phyloP scores from a whole-genome alignment of 2,329 filamentous ascomycete genomes.

The Colletotrichum sp. region DNA sequence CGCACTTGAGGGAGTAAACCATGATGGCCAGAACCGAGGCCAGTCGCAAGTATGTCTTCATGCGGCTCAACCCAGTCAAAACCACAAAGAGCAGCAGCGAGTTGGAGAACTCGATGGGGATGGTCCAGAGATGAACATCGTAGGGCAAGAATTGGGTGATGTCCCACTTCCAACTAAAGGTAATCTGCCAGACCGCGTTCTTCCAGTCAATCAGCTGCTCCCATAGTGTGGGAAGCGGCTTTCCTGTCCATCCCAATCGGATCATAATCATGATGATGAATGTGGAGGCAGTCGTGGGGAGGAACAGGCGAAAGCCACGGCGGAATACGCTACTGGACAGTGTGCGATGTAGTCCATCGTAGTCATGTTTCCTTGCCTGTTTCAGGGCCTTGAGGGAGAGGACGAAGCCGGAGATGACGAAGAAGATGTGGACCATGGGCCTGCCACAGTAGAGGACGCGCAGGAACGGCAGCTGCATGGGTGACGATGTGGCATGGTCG shows the following conservation, averaged over 20 bases:
- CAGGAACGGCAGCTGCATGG: slow-evolving; percentile 48
- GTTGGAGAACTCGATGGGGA: slow-evolving; percentile 51
- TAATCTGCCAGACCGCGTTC: slow-evolving; percentile 26
- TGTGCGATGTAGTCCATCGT: slow-evolving; percentile 38
- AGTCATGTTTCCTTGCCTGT: slow-evolving; percentile 41
- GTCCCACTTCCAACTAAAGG: slow-evolving; percentile 33
- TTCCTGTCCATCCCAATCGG: slow-evolving; percentile 31
- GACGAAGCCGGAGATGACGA: slow-evolving; percentile 55
- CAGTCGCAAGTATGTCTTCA: slow-evolving; percentile 36
- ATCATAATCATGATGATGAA: slow-evolving; percentile 40
- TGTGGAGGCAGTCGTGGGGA: slow-evolving; percentile 48
- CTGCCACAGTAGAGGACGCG: slow-evolving; percentile 48
- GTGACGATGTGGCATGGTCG: slow-evolving; percentile 32
- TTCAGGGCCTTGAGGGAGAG: slow-evolving; percentile 49
- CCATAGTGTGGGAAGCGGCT: slow-evolving; percentile 27
- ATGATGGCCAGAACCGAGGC: slow-evolving; percentile 33
- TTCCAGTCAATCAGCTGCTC: slow-evolving; percentile 31
- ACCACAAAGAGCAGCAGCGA: slow-evolving; percentile 49
- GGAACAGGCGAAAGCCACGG: slow-evolving; percentile 49
- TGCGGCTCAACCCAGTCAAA: slow-evolving; percentile 37
- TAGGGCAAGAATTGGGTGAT: slow-evolving; percentile 32
- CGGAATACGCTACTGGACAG: slow-evolving; percentile 53
- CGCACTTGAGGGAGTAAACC: slow-evolving; percentile 40
- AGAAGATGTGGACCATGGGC: slow-evolving; percentile 57
- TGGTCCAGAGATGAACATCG: slow-evolving; percentile 53